phyloP scores from a whole-genome alignment of 2,329 filamentous ascomycete genomes.

The Endothia cerciana region DNA sequence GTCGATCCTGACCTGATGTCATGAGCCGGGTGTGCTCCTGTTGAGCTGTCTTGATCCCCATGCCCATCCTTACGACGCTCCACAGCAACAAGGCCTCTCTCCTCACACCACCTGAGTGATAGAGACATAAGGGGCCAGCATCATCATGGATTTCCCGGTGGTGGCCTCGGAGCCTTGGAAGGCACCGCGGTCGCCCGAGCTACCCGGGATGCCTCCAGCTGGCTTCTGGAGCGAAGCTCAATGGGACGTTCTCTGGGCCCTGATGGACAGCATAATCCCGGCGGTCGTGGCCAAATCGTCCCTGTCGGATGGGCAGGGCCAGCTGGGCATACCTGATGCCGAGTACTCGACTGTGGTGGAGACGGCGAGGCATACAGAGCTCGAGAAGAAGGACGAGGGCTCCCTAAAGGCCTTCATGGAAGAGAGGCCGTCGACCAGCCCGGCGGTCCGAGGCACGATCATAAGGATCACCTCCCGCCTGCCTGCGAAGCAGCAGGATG shows the following conservation, averaged over 20 bases:
- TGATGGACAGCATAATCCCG: conserved; percentile 64
- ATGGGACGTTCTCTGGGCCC: conserved; percentile 58
- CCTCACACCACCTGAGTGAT: not conserved
- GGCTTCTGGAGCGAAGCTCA: conserved; percentile 51
- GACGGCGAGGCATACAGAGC: conserved; percentile 41
- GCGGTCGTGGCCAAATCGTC: conserved; percentile 53
- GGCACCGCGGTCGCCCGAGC: conserved; percentile 30
- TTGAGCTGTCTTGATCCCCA: not conserved
- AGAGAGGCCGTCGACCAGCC: conserved; percentile 54
- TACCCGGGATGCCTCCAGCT: conserved; percentile 35
- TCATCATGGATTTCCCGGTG: conserved; percentile 10
- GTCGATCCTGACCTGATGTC: not conserved
- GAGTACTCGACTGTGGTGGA: conserved; percentile 54
- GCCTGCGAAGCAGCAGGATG: conserved; percentile 38
- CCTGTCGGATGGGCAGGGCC: conserved; percentile 42
- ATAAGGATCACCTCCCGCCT: conserved; percentile 46
- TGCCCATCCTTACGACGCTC: not conserved
- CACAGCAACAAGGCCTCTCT: not conserved
- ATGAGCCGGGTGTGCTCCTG: not conserved
- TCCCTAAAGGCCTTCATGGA: conserved; percentile 57
- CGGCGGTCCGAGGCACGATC: conserved; percentile 56
- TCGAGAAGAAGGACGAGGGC: conserved; percentile 44
- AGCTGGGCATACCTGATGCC: conserved; percentile 52
- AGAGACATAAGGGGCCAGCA: not conserved
- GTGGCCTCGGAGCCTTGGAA: conserved; percentile 12